A percentile compares a stretch with the other conserved stretches of the same genome.
These are phyloP conservation scores for Geotrichum aggregatum DNA, from an alignment of 1,139 yeast genomes.

Conservation along the genomic window DNA sequence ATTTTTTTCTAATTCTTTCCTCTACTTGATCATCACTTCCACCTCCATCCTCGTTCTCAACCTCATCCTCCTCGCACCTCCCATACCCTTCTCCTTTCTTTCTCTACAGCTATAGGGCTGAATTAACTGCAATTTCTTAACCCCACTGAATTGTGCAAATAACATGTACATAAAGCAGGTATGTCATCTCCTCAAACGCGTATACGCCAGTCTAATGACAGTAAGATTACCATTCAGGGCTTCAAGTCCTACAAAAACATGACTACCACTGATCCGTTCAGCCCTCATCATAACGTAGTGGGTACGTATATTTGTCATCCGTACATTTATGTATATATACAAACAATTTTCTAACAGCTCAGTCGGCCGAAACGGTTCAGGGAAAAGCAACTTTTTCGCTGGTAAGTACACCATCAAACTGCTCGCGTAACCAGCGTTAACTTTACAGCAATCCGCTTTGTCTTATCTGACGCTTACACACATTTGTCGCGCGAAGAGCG, in stretches of 20 bases:
- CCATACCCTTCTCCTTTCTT: too few relatives aligned
- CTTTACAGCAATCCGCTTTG: conserved; percentile 73
- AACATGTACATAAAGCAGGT: conserved; percentile 27
- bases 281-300: conserved; percentile 82
- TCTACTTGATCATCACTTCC: too few relatives aligned
- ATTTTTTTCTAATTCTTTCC: too few relatives aligned
- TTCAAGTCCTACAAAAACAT: conserved; percentile 90
- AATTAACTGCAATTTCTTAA: too few relatives aligned
- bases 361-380: conserved; percentile 93
- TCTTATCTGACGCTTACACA: conserved; percentile 83
- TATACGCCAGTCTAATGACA: background rate
- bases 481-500: conserved; percentile 87
- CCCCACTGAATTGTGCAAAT: too few relatives aligned
- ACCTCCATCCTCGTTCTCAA: too few relatives aligned
- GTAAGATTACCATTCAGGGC: conserved; percentile 72
- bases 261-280: conserved; percentile 68
- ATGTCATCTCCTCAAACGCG: background rate
- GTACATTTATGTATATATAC: too few relatives aligned
- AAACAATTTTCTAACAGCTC: conserved; percentile 5
- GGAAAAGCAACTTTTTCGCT: conserved; percentile 92
- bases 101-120: too few relatives aligned
- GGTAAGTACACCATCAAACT: conserved; percentile 22
- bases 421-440: conserved; percentile 3
- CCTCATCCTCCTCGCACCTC: too few relatives aligned
- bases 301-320: conserved; percentile 33